Evolutionary conservation across 768 basidiomycete genomes (phyloP).

Genomic region (Mycena rebaudengoi): DNA sequence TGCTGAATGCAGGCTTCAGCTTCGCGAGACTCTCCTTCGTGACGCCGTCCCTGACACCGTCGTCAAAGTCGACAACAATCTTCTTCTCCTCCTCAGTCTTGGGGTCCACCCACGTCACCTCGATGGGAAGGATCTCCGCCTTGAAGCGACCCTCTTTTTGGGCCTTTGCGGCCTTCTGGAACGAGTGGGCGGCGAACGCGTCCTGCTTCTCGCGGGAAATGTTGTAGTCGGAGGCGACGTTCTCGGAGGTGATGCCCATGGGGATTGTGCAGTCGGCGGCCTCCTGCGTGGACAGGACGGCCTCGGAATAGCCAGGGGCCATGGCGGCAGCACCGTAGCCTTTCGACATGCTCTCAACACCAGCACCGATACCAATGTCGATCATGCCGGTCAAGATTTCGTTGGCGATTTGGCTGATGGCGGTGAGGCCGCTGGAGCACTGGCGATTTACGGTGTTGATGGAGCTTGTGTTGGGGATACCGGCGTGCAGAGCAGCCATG

Average conservation of each 20-base stretch:
- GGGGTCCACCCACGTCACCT: constrained; percentile 72
- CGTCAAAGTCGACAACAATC: constrained; percentile 80
- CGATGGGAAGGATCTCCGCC: constrained; percentile 86
- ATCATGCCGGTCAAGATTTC: constrained; percentile 83
- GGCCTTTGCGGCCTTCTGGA: constrained; percentile 84
- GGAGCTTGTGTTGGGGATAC: constrained; percentile 79
- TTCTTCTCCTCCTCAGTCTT: constrained; percentile 75
- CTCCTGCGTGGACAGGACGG: constrained; percentile 69
- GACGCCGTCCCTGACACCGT: constrained; percentile 87
- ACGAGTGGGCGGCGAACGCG: constrained; percentile 83
- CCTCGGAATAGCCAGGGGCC: constrained; percentile 68
- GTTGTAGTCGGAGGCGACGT: constrained; percentile 81
- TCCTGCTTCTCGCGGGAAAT: constrained; percentile 84
- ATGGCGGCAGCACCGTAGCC: constrained; percentile 70
- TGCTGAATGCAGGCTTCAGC: constrained; percentile 86
- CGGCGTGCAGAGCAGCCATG: constrained; percentile 87
- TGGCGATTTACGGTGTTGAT: constrained; percentile 90
- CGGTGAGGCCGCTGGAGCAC: constrained; percentile 88
- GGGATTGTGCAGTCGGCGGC: constrained; percentile 85
- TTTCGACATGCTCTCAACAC: constrained; percentile 90
- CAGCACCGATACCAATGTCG: constrained; percentile 90
- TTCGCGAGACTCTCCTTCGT: constrained; percentile 80
- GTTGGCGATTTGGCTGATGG: constrained; percentile 84
- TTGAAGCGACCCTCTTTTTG: constrained; percentile 85
- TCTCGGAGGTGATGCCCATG: constrained; percentile 96